Conservation (phyloP, 768 basidiomycete genomes). For the Hygrocybe punicea region DNA sequence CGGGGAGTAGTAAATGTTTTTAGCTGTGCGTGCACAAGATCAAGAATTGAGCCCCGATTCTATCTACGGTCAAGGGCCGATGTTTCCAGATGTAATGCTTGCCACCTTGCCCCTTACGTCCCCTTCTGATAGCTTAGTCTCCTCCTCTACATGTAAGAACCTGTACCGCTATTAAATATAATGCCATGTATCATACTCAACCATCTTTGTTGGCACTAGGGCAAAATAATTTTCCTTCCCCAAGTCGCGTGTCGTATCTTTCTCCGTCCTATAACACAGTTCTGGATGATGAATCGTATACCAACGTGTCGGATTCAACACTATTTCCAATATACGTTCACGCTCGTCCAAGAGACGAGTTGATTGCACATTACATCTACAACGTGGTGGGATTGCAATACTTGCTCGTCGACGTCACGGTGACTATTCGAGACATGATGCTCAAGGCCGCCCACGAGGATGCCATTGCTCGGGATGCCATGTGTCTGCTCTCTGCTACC, state of each 20-base stretch:
- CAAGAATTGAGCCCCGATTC: slow-evolving; percentile 8
- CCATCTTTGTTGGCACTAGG: slow-evolving; percentile 50
- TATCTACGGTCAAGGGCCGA: slow-evolving; percentile 4
- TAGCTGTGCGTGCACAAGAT: background rate
- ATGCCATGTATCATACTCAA: slow-evolving; percentile 69
- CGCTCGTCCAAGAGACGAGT: slow-evolving; percentile 4
- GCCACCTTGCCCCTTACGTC: background rate
- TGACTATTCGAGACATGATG: slow-evolving; percentile 45
- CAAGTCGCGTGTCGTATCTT: background rate
- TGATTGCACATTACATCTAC: slow-evolving; percentile 50
- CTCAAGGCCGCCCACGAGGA: slow-evolving; percentile 45
- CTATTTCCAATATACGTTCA: background rate
- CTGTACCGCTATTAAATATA: slow-evolving; percentile 69
- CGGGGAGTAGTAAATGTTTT: background rate
- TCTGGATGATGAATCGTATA: background rate
- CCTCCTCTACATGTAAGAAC: slow-evolving; percentile 57
- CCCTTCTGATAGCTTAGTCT: slow-evolving; percentile 51
- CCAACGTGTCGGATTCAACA: background rate
- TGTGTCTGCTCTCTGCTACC: slow-evolving; percentile 59
- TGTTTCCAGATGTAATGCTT: slow-evolving; percentile 2
- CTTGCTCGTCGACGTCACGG: slow-evolving; percentile 61
- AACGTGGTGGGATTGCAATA: slow-evolving; percentile 68
- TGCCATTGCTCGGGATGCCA: slow-evolving; percentile 51
- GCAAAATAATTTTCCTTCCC: slow-evolving; percentile 12
- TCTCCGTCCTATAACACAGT: background rate